Conservation (phyloP, 139 green algal genomes). For the Chlorella vulgaris region DNA sequence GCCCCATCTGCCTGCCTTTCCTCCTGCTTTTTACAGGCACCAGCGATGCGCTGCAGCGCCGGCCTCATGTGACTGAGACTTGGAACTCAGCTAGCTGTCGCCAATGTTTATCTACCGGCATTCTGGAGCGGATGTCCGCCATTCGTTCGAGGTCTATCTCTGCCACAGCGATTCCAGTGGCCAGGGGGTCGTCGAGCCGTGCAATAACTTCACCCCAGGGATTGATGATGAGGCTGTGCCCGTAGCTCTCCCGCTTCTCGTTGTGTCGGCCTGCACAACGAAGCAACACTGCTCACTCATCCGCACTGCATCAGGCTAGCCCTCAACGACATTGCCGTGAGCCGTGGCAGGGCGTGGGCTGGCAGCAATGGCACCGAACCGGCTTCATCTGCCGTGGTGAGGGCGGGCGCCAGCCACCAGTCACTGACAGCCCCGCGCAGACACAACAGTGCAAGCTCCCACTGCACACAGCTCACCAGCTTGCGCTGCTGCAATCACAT, state of each 20-base stretch:
- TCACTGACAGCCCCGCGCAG: too few species aligned
- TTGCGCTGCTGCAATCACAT: conserved; percentile 93
- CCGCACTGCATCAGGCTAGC: too few species aligned
- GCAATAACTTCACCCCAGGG: conserved; percentile 90
- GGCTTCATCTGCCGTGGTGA: too few species aligned
- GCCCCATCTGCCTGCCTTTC: neutral
- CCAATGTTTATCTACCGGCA: conserved; percentile 46
- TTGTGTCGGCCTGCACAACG: conserved; percentile 87
- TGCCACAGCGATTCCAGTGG: conserved; percentile 78
- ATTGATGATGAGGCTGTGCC: conserved; percentile 89
- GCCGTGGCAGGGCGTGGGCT: too few species aligned
- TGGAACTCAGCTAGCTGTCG: too few species aligned
- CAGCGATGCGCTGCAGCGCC: neutral
- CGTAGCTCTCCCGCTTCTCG: conserved; percentile 88
- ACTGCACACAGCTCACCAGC: conserved; percentile 2
- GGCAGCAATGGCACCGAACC: too few species aligned
- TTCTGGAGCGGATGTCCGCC: conserved; percentile 17
- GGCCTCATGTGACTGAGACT: conserved; percentile 4
- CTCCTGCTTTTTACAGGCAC: neutral
- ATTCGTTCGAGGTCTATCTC: conserved; percentile 66
- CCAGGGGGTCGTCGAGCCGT: conserved; percentile 69
- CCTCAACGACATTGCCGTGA: too few species aligned
- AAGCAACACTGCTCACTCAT: too few species aligned
- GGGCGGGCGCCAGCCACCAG: too few species aligned
- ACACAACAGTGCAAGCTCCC: too few species aligned